Base-by-base conservation (phyloP, 2,329 filamentous ascomycete species). In the Fonsecaea pedrosoi region DNA sequence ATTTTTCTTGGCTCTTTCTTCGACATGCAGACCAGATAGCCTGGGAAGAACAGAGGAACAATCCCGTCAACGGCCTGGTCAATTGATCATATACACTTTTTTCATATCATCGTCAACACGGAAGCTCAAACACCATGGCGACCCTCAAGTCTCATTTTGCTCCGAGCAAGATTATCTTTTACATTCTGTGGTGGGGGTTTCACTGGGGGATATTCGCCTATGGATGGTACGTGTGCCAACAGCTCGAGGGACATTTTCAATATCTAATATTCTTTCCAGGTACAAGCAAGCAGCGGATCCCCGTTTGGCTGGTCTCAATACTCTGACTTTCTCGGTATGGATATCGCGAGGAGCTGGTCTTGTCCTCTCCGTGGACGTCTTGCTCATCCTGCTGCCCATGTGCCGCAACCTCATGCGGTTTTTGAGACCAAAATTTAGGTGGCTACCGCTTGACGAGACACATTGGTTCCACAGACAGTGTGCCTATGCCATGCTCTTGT, bases 381-480 rank as follows among this genome's bases (percentile, higher is more conserved):
- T 92, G 75, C 83, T 98, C 71, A 97, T 99, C 74, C 81, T 99
- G 34, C 84, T 99, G 67, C 95, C 95, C 6, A 97, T 99, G 83
- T 99, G 94, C 83, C 87, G 95, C 73, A 98, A 94, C 67, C 82
- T 98, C 37, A 86, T 99, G 76, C 88, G 92, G 77, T 90, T 88
- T 76, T 79, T 98, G 64, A 87, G 95, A 70, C 95, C 95, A 32
- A 96, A 96, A 82, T 81, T 97, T 71, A 87, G 88, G 78, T 97
- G 91, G 82, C 77, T 98, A 12, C 95, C 95, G 4, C 85, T 99
- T n/a, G 95, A 99, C 75, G 95, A 99, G 81, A 96, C 93, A 67
- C 86, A 94, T 72, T 99, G 93, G 93, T 96, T 99, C 79, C 95
- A 99, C 82, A 87, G 94, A 71, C 95, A 99, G 79, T 86, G 96